Conservation (phyloP, 176 grass and related monocot species). For the Metroxylon sagu region DNA sequence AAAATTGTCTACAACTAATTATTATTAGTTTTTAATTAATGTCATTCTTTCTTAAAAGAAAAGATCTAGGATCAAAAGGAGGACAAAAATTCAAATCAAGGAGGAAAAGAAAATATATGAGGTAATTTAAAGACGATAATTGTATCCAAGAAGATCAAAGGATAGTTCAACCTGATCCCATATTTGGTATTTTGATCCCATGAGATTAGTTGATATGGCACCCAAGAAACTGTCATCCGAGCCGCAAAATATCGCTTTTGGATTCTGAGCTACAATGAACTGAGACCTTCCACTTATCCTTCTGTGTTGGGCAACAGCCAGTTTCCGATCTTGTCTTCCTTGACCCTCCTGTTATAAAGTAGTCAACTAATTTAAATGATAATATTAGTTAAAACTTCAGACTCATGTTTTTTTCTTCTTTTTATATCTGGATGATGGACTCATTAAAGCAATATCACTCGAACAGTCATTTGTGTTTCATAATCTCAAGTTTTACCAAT, state of each 20-base stretch:
- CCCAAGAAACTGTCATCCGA: conserved; percentile 67
- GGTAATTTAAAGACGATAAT: neutral
- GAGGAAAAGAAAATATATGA: neutral
- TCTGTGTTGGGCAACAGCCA: conserved; percentile 73
- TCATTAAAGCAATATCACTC: too few species aligned
- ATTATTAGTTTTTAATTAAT: too few species aligned
- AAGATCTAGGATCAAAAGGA: too few species aligned
- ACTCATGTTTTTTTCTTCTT: too few species aligned
- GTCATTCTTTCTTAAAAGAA: too few species aligned
- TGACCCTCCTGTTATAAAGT: conserved; percentile 58
- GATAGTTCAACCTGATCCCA: conserved; percentile 46
- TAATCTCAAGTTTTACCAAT: too few species aligned
- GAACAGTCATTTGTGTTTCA: too few species aligned
- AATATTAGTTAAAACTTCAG: too few species aligned
- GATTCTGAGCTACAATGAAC: conserved; percentile 79
- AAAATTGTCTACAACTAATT: too few species aligned
- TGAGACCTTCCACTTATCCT: conserved; percentile 63
- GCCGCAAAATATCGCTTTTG: conserved; percentile 51
- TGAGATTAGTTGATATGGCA: conserved; percentile 42
- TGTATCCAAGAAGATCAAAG: neutral
- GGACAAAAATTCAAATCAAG: neutral
- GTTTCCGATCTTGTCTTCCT: conserved; percentile 77
- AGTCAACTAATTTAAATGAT: too few species aligned
- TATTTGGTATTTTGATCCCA: conserved; percentile 87
- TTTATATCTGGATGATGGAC: too few species aligned